Evolutionary conservation across 2,329 filamentous ascomycete genomes (phyloP), one percentile per base, ranked within the genome.

Genomic region (Penicillium sclerotiorum): DNA sequence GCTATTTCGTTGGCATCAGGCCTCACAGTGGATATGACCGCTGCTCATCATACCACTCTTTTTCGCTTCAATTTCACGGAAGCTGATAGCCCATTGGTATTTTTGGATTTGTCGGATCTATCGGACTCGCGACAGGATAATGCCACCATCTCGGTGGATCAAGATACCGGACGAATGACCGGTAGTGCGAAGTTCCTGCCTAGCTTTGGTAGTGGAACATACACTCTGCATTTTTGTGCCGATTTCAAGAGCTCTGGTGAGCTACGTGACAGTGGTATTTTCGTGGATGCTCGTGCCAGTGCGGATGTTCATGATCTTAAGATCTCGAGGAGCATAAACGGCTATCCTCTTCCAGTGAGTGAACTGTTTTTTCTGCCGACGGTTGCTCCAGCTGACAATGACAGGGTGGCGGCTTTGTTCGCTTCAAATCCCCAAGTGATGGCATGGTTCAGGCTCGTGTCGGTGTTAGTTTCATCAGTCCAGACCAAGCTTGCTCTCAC

Each of bases 381-480:
- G 15, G 15, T 3, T 15, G n/a, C 18, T 23, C 35, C 28, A 20
- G 4, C 13, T 41, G 13, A 47, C 48, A 13, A 30, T 61, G 80
- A 1, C 77, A 84, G 8, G 83, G 80, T 0, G 86, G 86, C 11
- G 86, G 81, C 0, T 89, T 85, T 69, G 76, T 85, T 25, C 78
- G 83, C 22, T 88, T 88, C 62, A 66, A 80, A 13, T 71, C 77
- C n/a, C 69, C 74, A 0, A 62, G 64, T 0, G 65, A 76, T 40
- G 72, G 76, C 3, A 78, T 80, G 2, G 77, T 90, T 11, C 69
- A 80, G 8, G 85, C 80, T n/a, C 79, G 87, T 28, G 82, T 88
- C 7, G 86, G 85, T 0, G 68, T 88, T 8, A 89, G 86, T 58
- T 87, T 88, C 67, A 83, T 90, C 62, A 87, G 84, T 63, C 70